These are phyloP conservation scores for Myriosclerotinia duriaeana DNA, from an alignment of 2,329 filamentous ascomycete genomes.

Conservation along the genomic window DNA sequence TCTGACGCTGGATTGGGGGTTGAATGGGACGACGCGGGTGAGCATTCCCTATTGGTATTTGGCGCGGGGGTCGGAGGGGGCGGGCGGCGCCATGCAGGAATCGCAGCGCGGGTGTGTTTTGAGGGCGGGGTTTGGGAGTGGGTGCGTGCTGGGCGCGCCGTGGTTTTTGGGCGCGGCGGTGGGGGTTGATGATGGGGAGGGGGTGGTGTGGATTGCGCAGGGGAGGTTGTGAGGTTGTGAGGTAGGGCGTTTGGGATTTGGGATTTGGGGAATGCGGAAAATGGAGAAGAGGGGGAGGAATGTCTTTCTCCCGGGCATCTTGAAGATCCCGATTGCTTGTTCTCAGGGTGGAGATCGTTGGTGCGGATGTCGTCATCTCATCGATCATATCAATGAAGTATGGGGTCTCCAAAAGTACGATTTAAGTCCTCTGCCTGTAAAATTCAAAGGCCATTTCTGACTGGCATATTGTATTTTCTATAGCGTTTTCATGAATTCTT, in stretches of 20 bases:
- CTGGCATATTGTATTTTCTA: not conserved
- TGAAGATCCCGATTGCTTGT: too few relatives aligned
- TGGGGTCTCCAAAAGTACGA: too few relatives aligned
- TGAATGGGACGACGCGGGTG: not conserved
- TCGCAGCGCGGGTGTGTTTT: not conserved
- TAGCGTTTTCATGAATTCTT: not conserved
- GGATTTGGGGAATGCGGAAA: too few relatives aligned
- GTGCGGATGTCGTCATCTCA: too few relatives aligned
- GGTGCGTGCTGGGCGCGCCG: conserved; percentile 12
- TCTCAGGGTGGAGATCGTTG: too few relatives aligned
- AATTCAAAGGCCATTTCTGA: not conserved
- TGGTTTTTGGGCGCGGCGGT: conserved; percentile 12
- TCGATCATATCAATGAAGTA: too few relatives aligned
- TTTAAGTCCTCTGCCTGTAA: not conserved
- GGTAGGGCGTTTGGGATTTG: too few relatives aligned
- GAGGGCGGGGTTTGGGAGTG: not conserved
- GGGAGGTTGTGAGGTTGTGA: not conserved
- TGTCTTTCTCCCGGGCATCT: too few relatives aligned
- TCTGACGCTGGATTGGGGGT: conserved; percentile 4
- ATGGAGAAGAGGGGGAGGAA: not conserved
- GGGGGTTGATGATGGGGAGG: conserved; percentile 8
- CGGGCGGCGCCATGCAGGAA: not conserved
- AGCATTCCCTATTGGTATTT: conserved; percentile 10
- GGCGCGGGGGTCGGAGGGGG: not conserved
- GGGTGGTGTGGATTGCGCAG: conserved; percentile 15